Conservation (phyloP, 2,329 filamentous ascomycete genomes). For the Xylogone sp. region DNA sequence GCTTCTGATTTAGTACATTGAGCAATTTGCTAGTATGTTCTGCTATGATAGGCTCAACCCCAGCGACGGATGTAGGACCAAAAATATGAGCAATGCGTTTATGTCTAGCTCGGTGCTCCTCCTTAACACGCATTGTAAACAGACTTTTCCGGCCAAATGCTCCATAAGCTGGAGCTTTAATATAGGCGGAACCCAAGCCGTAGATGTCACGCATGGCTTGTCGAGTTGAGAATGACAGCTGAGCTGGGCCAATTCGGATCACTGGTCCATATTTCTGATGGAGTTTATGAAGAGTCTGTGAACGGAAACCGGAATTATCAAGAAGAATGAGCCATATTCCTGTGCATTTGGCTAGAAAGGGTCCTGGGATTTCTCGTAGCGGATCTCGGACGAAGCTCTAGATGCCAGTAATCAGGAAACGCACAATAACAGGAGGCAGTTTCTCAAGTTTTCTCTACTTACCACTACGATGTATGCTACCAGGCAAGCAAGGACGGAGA, state of each 20-base stretch:
- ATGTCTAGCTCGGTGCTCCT: constrained; percentile 10
- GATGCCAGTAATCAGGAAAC: neutral
- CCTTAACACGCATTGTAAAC: constrained; percentile 14
- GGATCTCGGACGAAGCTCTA: neutral
- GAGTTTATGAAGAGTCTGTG: constrained; percentile 34
- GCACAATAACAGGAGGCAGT: too few relatives aligned
- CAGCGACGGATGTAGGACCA: constrained; percentile 4
- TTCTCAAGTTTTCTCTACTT: too few relatives aligned
- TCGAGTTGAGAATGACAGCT: constrained; percentile 41
- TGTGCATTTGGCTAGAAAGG: constrained; percentile 39
- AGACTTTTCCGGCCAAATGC: constrained; percentile 7
- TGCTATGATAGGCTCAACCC: constrained; percentile 14
- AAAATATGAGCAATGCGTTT: constrained; percentile 14
- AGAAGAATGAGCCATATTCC: constrained; percentile 41
- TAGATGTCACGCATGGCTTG: constrained; percentile 39
- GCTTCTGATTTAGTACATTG: neutral
- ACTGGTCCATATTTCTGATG: constrained; percentile 38
- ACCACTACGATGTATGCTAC: too few relatives aligned
- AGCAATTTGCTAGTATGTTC: constrained; percentile 2
- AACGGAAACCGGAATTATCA: constrained; percentile 33
- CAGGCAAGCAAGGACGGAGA: too few relatives aligned
- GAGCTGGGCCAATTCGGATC: constrained; percentile 43
- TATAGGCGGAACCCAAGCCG: constrained; percentile 33
- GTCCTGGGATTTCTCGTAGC: constrained; percentile 39
- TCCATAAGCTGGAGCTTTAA: neutral